Conservation (phyloP, 352 stramenopile genomes). For the Globisporangium barbulae region DNA sequence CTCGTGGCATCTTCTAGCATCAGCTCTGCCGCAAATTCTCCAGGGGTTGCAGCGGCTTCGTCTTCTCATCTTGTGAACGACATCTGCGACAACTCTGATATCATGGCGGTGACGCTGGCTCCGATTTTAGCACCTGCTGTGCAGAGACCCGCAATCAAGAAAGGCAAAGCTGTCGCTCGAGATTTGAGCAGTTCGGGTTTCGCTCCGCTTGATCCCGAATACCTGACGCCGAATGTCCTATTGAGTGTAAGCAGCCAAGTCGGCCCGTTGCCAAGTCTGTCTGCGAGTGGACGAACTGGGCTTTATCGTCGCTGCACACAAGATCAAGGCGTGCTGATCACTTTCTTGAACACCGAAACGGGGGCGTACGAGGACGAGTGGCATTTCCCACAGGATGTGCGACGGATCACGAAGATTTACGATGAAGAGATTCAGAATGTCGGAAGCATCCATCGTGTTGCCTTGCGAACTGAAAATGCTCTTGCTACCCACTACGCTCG, state of each 20-base stretch:
- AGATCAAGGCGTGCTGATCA: slow-evolving; percentile 70
- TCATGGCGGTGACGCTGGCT: slow-evolving; percentile 76
- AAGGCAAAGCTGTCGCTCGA: slow-evolving; percentile 8
- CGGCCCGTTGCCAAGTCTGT: slow-evolving; percentile 65
- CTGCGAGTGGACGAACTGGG: slow-evolving; percentile 61
- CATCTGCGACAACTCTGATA: slow-evolving; percentile 44
- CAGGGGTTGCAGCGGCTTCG: not conserved
- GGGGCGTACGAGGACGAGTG: slow-evolving; percentile 85
- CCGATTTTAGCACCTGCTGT: slow-evolving; percentile 60
- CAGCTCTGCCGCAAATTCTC: slow-evolving; percentile 4
- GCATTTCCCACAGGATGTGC: slow-evolving; percentile 67
- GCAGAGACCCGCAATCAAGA: slow-evolving; percentile 21
- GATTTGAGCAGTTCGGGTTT: slow-evolving; percentile 38
- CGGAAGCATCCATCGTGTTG: slow-evolving; percentile 73
- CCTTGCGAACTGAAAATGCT: slow-evolving; percentile 72
- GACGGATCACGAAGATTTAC: slow-evolving; percentile 78
- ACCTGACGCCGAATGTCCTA: slow-evolving; percentile 71
- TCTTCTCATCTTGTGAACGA: slow-evolving; percentile 16
- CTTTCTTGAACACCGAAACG: slow-evolving; percentile 84
- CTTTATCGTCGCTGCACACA: slow-evolving; percentile 55
- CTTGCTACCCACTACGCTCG: slow-evolving; percentile 83
- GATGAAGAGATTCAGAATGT: slow-evolving; percentile 67
- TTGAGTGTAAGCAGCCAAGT: slow-evolving; percentile 72
- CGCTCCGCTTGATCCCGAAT: slow-evolving; percentile 64
- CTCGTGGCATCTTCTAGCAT: slow-evolving; percentile 38